Evolutionary conservation across 2,329 filamentous ascomycete species (phyloP), one percentile per base, ranked within the genome.

Genomic region (Alternaria sp.): DNA sequence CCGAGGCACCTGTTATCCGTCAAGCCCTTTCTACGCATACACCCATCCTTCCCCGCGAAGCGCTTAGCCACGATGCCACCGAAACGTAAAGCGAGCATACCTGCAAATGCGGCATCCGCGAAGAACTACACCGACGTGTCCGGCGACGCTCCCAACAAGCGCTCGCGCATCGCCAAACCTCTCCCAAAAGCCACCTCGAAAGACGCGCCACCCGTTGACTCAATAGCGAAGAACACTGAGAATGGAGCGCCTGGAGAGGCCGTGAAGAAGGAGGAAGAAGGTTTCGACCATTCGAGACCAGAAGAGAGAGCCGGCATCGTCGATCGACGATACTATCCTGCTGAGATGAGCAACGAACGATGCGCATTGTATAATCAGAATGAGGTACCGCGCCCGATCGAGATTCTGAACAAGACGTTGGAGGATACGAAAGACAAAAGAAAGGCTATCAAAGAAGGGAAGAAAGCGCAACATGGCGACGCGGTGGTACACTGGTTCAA

Each of bases 401-500:
- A 93, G 70, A 79, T 86, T 0, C 84, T 97, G 3, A 77, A 88
- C 6, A 77, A 82, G 1, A 88, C 89, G 0, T 83, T 93, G 6
- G 76, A 84, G 23, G 86, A 89, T 2, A 96, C 93, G 0, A 80
- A 83, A 3, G 71, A 80, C 0, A 77, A 80, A 36, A 85, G 91
- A 9, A 81, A 84, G 26, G 78, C 81, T 1, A 84, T 91, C 12
- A 61, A 49, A 15, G 59, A 62, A 0, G 64, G 62, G 7, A 66
- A 65, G 28, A 19, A 46, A 30, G 54, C 51, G 47, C 65, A 81
- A 1, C 81, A 85, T 0, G 86, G 87, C 28, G 82, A 87, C 25
- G 88, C 89, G 0, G 90, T 97, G 0, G 87, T 97, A 0, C 92
- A 97, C 80, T 97, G 93, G 93, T 97, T 95, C 83, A 96, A 96